These are phyloP conservation scores for Erodium maritimum DNA, from an alignment of 345 rosid genomes.

Conservation along the genomic window DNA sequence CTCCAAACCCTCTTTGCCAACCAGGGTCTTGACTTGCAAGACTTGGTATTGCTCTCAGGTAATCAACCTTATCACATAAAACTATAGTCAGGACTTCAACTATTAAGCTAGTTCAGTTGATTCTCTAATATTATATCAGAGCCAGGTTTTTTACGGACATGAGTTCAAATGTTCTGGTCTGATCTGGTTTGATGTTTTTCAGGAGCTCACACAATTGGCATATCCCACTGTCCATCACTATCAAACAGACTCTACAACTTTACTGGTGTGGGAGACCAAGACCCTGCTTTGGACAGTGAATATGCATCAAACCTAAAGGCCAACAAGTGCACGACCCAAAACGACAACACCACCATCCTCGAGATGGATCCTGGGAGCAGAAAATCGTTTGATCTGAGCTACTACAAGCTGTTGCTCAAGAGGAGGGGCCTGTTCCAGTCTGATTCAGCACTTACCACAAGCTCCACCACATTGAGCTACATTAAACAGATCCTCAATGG, in stretches of 20 bases:
- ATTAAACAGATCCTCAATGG: slow-evolving; percentile 41
- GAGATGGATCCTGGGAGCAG: slow-evolving; percentile 84
- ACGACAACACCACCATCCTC: slow-evolving; percentile 43
- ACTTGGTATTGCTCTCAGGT: slow-evolving; percentile 59
- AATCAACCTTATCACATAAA: not conserved
- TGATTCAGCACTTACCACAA: slow-evolving; percentile 55
- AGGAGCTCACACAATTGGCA: slow-evolving; percentile 84
- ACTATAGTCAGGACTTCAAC: too few relatives aligned
- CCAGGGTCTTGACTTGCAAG: slow-evolving; percentile 59
- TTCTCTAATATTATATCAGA: too few relatives aligned
- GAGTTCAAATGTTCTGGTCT: too few relatives aligned
- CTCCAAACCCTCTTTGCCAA: slow-evolving; percentile 40
- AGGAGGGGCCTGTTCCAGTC: slow-evolving; percentile 73
- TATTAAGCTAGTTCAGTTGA: too few relatives aligned
- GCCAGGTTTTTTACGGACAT: too few relatives aligned
- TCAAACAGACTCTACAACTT: slow-evolving; percentile 55
- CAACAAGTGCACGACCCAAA: slow-evolving; percentile 46
- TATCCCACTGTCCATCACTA: slow-evolving; percentile 59
- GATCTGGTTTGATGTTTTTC: not conserved
- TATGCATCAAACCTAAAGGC: slow-evolving; percentile 63
- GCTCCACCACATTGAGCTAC: slow-evolving; percentile 30
- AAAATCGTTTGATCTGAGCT: slow-evolving; percentile 58
- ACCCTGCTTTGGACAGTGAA: slow-evolving; percentile 53
- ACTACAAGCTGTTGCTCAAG: slow-evolving; percentile 39
- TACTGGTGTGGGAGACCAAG: slow-evolving; percentile 45